These are phyloP conservation scores for Globisporangium uncinulatum DNA, from an alignment of 352 stramenopile species.

Conservation along the genomic window DNA sequence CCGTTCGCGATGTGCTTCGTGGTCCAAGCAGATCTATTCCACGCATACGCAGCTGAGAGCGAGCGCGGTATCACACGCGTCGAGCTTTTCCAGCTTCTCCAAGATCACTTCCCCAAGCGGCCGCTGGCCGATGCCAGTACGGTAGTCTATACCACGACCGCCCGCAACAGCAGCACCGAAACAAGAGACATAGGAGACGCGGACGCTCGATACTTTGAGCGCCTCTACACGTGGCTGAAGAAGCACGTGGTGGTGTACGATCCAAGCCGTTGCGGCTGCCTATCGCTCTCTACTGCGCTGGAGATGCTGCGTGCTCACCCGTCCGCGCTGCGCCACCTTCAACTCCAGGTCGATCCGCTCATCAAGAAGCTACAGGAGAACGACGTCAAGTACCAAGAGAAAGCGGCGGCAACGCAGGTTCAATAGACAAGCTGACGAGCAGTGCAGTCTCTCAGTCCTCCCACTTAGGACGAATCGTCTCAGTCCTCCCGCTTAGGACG, in stretches of 20 bases:
- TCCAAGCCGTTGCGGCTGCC: slow-evolving; percentile 21
- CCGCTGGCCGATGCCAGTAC: no score
- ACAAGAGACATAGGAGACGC: slow-evolving; percentile 8
- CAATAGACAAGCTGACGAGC: neutral
- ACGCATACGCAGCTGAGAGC: slow-evolving; percentile 44
- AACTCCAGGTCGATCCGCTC: slow-evolving; percentile 43
- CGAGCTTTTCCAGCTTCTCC: slow-evolving; percentile 46
- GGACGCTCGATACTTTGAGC: slow-evolving; percentile 48
- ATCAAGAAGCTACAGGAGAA: slow-evolving; percentile 40
- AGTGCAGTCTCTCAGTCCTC: no score
- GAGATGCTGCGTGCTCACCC: slow-evolving; percentile 45
- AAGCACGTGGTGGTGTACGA: slow-evolving; percentile 57
- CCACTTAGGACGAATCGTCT: slow-evolving; percentile 1
- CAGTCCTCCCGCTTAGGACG: neutral
- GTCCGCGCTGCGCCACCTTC: slow-evolving; percentile 31
- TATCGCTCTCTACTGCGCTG: slow-evolving; percentile 25
- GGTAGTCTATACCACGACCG: neutral
- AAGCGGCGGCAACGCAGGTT: slow-evolving; percentile 24
- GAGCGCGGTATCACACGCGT: slow-evolving; percentile 49
- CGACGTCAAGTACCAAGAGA: slow-evolving; percentile 34
- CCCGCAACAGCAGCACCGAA: slow-evolving; percentile 8
- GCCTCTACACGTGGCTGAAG: slow-evolving; percentile 72
- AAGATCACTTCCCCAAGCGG: slow-evolving; percentile 38
- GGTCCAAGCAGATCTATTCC: slow-evolving; percentile 34
- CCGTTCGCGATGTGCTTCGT: neutral